Evolutionary conservation across 768 basidiomycete species (phyloP).

Genomic region (Suillus lakei): DNA sequence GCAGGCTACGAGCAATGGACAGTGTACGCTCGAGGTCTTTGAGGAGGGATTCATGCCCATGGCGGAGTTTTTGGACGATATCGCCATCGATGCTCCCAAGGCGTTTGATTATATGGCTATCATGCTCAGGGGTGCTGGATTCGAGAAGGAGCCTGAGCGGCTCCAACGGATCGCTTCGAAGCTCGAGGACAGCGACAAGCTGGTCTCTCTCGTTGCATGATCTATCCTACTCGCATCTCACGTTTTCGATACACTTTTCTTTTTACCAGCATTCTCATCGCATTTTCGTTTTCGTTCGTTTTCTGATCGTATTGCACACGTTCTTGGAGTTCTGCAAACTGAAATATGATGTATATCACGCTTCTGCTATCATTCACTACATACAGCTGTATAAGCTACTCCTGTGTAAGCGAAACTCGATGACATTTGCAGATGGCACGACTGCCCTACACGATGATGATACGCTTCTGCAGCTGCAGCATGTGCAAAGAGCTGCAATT

Average conservation of each 20-base stretch:
- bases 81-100: conserved; percentile 52
- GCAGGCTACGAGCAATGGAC: conserved; percentile 60
- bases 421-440: too few relatives aligned
- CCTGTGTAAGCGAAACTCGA: too few relatives aligned
- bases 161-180: conserved; percentile 62
- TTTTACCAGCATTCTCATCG: too few relatives aligned
- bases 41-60: conserved; percentile 74
- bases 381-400: too few relatives aligned
- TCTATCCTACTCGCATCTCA: neutral
- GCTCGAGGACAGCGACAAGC: conserved; percentile 61
- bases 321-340: too few relatives aligned
- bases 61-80: conserved; percentile 84
- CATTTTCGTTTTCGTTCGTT: too few relatives aligned
- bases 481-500: too few relatives aligned
- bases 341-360: too few relatives aligned
- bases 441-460: too few relatives aligned
- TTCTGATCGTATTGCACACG: too few relatives aligned
- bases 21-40: conserved; percentile 64
- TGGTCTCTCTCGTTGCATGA: conserved; percentile 53
- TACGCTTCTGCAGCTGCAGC: too few relatives aligned
- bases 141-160: conserved; percentile 62
- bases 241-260: conserved; percentile 14
- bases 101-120: conserved; percentile 42
- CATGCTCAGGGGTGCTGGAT: conserved; percentile 71
- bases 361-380: too few relatives aligned